A percentile compares a stretch with the other conserved stretches of the same genome.
These are phyloP conservation scores for Dictyostelium intermedium DNA, from an alignment of 78 protist genomes.

Conservation along the genomic window DNA sequence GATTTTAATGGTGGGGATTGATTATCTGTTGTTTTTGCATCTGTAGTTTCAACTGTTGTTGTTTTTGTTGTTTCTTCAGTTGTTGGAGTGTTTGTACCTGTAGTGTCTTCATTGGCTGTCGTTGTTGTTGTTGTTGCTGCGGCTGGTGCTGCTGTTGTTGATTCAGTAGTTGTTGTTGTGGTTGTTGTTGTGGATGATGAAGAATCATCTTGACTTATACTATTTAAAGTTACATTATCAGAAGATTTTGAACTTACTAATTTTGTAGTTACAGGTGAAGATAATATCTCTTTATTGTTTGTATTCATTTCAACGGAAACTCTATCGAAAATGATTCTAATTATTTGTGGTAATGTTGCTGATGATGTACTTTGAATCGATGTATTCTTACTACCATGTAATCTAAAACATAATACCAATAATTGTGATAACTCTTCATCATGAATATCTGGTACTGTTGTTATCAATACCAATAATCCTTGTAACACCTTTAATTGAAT, in stretches of 20 bases:
- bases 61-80: neutral
- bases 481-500: constrained; percentile 76
- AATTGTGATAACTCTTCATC: constrained; percentile 69
- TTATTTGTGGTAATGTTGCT: constrained; percentile 78
- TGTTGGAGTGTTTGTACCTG: neutral
- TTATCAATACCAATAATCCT: constrained; percentile 64
- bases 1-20: neutral
- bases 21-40: neutral
- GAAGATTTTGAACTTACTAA: neutral
- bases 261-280: neutral
- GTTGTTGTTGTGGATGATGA: neutral
- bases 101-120: neutral
- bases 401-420: constrained; percentile 75
- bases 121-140: neutral
- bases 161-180: neutral
- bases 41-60: neutral
- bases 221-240: neutral
- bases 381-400: constrained; percentile 56
- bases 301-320: constrained; percentile 14
- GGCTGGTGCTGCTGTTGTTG: neutral
- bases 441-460: constrained; percentile 66
- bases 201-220: neutral
- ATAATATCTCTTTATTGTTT: neutral
- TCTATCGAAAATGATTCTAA: constrained; percentile 73
- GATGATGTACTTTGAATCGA: constrained; percentile 76